Evolutionary conservation across 805 yeast species (phyloP), one percentile per base, ranked within the genome.

Genomic region (Metschnikowia amazonensis): DNA sequence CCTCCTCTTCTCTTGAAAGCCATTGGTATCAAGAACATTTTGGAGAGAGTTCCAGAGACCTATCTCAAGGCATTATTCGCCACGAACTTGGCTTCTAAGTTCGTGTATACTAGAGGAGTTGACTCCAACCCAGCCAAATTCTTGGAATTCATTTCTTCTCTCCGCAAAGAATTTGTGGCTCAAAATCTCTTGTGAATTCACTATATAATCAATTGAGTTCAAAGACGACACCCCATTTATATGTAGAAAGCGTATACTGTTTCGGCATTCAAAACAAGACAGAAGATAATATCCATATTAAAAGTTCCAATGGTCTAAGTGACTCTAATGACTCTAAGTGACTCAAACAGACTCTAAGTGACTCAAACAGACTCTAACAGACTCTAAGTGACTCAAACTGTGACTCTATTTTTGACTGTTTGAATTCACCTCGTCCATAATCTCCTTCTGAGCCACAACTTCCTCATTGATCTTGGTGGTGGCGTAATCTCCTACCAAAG

Each of bases 21-120:
- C 35, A 75, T 81, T 46, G 87, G 89, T 6, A 77, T 88, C 46
- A 84, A 82, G 8, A 68, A 70, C 46, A 81, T 92, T 33, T 71
- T 92, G 56, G 59, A 69, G 36, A 80, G 94, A 59, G 94, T 92
- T 31, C 99, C 99, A 16, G 86, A 77, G 47, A 78, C 95, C 43
- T 94, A 92, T 64, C 74, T 92, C 63, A 83, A 81, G 60, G 96
- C 97, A 3, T 79, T 92, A 56, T 86, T 92, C 60, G 95, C 96
- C 36, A 84, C 94, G 29, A 84, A 81, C 60, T 74, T 89, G 57
- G 89, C 96, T 9, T 85, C 95, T 38, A 76, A 84, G 38, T 89
- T 86, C 65, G 95, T 89, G 44, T 89, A 89, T 67, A 74, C 85
- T 23, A 76, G 83, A 60, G 97, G 97, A 45, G 73, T 81, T 48